Percentiles rank a stretch among this genome's conserved stretches.
Conservation (phyloP, 1,139 yeast species). For the Debaryomycetaceae sp. region DNA sequence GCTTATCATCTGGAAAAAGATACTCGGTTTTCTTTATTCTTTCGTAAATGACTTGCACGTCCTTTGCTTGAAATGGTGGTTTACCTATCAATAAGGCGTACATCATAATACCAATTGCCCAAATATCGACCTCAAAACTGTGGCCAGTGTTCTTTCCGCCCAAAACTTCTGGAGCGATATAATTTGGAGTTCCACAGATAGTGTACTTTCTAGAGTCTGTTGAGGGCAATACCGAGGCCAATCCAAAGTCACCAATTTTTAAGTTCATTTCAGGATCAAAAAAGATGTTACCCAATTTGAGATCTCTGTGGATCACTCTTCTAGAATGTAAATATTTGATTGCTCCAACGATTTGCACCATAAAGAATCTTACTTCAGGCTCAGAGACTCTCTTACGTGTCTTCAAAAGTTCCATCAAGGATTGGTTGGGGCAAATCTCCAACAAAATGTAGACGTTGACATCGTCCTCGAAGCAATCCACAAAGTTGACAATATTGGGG, state of each 20-base stretch:
- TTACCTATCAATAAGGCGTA: constrained; percentile 87
- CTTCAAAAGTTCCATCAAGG: constrained; percentile 87
- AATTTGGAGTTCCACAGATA: constrained; percentile 97
- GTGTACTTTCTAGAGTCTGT: constrained; percentile 76
- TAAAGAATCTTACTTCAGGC: constrained; percentile 86
- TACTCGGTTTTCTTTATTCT: constrained; percentile 84
- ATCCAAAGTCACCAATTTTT: constrained; percentile 94
- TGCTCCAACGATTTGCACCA: constrained; percentile 93
- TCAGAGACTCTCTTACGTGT: constrained; percentile 80
- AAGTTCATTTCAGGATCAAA: constrained; percentile 89
- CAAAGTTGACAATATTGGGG: constrained; percentile 83
- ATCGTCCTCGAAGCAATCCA: constrained; percentile 95
- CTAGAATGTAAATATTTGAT: constrained; percentile 87
- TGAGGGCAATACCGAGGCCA: constrained; percentile 81
- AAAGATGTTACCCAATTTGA: constrained; percentile 91
- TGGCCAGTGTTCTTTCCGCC: constrained; percentile 88
- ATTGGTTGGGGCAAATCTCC: constrained; percentile 92
- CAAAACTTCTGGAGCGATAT: constrained; percentile 95
- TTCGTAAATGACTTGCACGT: constrained; percentile 89
- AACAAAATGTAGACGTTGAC: constrained; percentile 86
- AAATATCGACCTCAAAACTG: constrained; percentile 88
- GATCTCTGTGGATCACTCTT: constrained; percentile 92
- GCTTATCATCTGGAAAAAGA: constrained; percentile 71
- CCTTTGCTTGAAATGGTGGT: constrained; percentile 97
- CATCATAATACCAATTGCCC: constrained; percentile 97